Conservation (phyloP, 352 stramenopile species). For the Pythium volutum region DNA sequence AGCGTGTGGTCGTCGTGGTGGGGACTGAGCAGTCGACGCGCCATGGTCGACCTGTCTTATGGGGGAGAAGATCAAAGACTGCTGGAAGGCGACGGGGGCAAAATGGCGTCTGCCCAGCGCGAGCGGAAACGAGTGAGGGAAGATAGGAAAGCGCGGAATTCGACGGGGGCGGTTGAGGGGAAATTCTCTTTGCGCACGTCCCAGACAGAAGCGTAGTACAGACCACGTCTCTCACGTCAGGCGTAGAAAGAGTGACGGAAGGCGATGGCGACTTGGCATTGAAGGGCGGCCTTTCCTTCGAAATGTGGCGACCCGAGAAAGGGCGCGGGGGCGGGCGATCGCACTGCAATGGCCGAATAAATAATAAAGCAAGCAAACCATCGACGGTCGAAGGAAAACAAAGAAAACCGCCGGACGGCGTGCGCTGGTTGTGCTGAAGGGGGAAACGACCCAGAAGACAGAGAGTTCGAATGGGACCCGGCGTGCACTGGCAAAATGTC, state of each 20-base stretch:
- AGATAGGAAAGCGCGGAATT: neutral
- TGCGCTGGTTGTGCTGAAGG: neutral
- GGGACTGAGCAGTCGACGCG: no score
- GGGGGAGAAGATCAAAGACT: neutral
- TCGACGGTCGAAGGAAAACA: slow-evolving; percentile 22
- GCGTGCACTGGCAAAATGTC: neutral
- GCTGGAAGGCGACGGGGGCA: neutral
- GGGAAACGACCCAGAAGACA: neutral
- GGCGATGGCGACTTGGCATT: neutral
- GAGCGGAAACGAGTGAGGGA: neutral
- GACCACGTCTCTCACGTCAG: neutral
- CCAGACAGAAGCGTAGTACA: neutral
- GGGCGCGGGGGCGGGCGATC: neutral
- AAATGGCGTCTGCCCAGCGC: neutral
- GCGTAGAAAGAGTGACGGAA: neutral
- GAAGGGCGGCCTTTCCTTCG: neutral
- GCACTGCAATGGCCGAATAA: neutral
- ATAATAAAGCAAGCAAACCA: neutral
- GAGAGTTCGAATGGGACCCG: neutral
- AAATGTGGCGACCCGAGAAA: neutral
- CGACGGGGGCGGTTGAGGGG: no score
- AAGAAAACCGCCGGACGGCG: slow-evolving; percentile 6
- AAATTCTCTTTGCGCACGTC: neutral
- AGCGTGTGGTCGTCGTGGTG: neutral
- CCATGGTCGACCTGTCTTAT: neutral